These are phyloP conservation scores for Amanita muscaria DNA, from an alignment of 768 basidiomycete species.

Conservation along the genomic window DNA sequence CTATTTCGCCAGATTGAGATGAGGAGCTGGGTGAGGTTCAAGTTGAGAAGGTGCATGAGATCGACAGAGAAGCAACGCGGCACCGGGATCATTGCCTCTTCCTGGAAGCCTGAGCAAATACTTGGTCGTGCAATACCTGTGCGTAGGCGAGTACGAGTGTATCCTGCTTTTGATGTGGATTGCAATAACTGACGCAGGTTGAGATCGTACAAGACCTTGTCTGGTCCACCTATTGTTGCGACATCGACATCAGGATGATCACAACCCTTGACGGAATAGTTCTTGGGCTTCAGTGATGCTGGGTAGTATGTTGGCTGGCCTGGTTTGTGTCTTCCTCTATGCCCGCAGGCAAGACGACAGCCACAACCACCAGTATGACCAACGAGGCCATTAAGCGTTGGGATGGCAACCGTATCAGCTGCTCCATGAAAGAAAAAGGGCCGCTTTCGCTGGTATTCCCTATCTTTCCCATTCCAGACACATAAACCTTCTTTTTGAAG, in stretches of 20 bases:
- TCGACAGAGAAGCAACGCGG: slow-evolving; percentile 6
- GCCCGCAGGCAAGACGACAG: background rate
- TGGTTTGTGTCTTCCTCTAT: background rate
- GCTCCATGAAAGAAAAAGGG: background rate
- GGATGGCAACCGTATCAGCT: background rate
- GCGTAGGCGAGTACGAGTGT: background rate
- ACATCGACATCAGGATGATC: slow-evolving; percentile 5
- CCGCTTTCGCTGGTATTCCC: background rate
- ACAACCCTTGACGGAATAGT: background rate
- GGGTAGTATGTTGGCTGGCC: background rate
- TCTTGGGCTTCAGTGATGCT: background rate
- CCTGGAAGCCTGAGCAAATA: background rate
- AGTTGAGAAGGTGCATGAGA: slow-evolving; percentile 1
- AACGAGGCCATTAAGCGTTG: background rate
- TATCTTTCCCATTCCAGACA: slow-evolving; percentile 18
- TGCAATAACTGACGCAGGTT: background rate
- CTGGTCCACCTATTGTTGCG: too few relatives aligned
- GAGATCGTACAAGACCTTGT: too few relatives aligned
- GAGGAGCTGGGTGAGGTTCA: slow-evolving; percentile 2
- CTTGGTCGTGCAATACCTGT: slow-evolving; percentile 2
- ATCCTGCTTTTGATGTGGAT: background rate
- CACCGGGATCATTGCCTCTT: background rate
- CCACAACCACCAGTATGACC: background rate
- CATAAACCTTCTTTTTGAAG: slow-evolving; percentile 18
- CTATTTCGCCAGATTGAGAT: slow-evolving; percentile 2